Evolutionary conservation across 768 basidiomycete genomes (phyloP).

Genomic region (Antrodiella citrinella): DNA sequence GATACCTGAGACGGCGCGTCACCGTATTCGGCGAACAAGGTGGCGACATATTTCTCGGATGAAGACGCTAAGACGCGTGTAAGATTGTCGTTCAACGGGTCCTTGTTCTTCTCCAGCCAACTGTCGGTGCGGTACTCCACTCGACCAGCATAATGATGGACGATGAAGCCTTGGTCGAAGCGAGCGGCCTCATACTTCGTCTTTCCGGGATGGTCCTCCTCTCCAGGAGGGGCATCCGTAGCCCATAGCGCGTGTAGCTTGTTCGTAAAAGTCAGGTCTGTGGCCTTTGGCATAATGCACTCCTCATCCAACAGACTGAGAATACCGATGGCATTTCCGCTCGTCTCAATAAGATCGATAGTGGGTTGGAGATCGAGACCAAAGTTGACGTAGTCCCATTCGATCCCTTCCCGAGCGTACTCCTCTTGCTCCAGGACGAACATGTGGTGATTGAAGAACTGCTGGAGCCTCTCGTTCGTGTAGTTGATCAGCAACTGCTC

Average conservation of each 20-base stretch:
- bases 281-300: constrained; percentile 99
- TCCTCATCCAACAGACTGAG: constrained; percentile 93
- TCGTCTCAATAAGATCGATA: constrained; percentile 92
- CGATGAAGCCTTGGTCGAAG: constrained; percentile 90
- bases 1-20: constrained; percentile 32
- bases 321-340: constrained; percentile 69
- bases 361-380: constrained; percentile 96
- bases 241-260: constrained; percentile 82
- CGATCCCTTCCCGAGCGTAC: constrained; percentile 91
- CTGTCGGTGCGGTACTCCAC: constrained; percentile 95
- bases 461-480: constrained; percentile 97
- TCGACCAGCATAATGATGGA: constrained; percentile 93
- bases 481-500: constrained; percentile 98
- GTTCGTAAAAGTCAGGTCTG: constrained; percentile 88
- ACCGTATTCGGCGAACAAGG: constrained; percentile 76
- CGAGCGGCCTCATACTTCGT: constrained; percentile 80
- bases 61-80: constrained; percentile 82
- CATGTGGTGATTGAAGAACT: constrained; percentile 99
- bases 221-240: constrained; percentile 32
- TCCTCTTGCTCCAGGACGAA: constrained; percentile 99
- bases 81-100: constrained; percentile 94
- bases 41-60: constrained; percentile 71
- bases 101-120: constrained; percentile 99
- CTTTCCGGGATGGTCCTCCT: constrained; percentile 61
- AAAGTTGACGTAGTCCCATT: constrained; percentile 98